Percentiles rank a stretch among this genome's conserved stretches.
Evolutionary conservation across 2,329 filamentous ascomycete species (phyloP).

Genomic region (Bretziella fagacearum): DNA sequence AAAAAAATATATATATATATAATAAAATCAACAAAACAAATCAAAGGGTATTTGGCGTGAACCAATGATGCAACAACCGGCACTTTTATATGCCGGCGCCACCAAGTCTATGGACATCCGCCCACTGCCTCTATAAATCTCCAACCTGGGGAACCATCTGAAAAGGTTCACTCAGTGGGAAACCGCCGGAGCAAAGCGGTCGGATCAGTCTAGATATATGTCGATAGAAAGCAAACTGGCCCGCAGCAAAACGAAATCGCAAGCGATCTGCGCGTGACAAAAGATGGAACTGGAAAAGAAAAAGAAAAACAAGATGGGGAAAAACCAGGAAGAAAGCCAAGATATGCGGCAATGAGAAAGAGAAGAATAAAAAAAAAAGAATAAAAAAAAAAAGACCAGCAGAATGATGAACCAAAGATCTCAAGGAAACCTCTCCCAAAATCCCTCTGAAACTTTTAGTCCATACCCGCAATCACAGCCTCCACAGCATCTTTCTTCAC

Average conservation of each 20-base stretch:
- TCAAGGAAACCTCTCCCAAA: background rate
- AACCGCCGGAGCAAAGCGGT: too few relatives aligned
- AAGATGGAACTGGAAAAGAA: too few relatives aligned
- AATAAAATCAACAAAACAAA: background rate
- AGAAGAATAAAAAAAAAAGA: background rate
- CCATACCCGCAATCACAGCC: constrained; percentile 37
- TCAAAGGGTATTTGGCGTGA: background rate
- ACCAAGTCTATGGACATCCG: background rate
- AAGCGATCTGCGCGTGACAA: too few relatives aligned
- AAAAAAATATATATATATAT: background rate
- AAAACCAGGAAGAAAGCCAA: too few relatives aligned
- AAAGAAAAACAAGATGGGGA: too few relatives aligned
- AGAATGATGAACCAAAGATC: background rate
- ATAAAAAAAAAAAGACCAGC: constrained; percentile 5
- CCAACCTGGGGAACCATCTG: too few relatives aligned
- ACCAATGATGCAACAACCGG: background rate
- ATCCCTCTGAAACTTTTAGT: constrained; percentile 6
- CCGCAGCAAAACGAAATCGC: too few relatives aligned
- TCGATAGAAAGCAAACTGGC: too few relatives aligned
- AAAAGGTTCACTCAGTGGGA: too few relatives aligned
- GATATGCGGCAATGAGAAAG: too few relatives aligned
- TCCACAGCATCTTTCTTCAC: constrained; percentile 45
- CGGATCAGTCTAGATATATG: too few relatives aligned
- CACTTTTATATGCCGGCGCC: background rate
- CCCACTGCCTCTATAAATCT: too few relatives aligned